Evolutionary conservation across 2,329 filamentous ascomycete genomes (phyloP), one percentile per base, ranked within the genome.

Genomic region (Penicillium sp.): DNA sequence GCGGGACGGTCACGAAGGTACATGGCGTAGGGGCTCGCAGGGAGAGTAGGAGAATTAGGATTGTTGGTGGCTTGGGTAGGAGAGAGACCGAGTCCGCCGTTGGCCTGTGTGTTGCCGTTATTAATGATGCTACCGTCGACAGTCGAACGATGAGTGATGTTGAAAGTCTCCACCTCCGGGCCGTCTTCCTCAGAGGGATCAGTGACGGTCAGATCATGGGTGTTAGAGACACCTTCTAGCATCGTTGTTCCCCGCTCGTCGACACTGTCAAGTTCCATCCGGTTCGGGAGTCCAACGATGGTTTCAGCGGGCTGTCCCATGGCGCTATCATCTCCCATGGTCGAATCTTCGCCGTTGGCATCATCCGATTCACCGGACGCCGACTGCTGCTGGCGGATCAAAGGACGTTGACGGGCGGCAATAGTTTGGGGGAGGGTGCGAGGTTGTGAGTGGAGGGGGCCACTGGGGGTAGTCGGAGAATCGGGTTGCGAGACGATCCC

Each of bases 131-230:
- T 96, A 50, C 91, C 91, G 70, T 96, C 92, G 37, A 94, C 86
- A 1, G 89, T 86, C 48, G 88, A 88, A 53, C 90, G 88, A 74
- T 97, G 93, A 7, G 90, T 92, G 68, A 97, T 95, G 77, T 96
- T 95, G 77, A 97, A 97, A 0, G 92, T 91, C 56, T 93, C 92
- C 13, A 90, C 85, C 66, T 95, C 91, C 67, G 92, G 89, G n/a
- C 87, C 55, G 23, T 37, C 61, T 50, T 67, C 85, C 68, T 94
- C 91, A 0, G 92, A 93, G 3, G 89, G 89, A 35, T 89, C 89
- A 2, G 89, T 89, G 8, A 91, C 89, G 3, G 88, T 86, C 60
- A 96, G 77, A 31, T 89, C 88, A 35, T 96, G 85, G 4, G 87
- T 84, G 2, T 89, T 85, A 53, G 86, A 87, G 40, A 82, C 85